Evolutionary conservation across 1,139 yeast species (phyloP), one percentile per base, ranked within the genome.

Genomic region (Torulaspora pretoriensis): DNA sequence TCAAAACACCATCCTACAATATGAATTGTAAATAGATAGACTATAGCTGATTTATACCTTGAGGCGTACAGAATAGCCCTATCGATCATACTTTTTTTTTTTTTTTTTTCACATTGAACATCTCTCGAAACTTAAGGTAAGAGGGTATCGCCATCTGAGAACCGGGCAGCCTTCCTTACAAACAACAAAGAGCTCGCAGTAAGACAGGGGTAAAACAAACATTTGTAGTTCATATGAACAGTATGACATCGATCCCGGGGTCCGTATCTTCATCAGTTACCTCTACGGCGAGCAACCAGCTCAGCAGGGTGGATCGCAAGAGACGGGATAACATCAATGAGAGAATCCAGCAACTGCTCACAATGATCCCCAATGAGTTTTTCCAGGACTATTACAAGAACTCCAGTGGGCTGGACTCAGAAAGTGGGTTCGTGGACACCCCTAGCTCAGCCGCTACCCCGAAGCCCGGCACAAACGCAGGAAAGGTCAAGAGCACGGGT

Each of bases 261-360:
- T 45, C 54, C 4, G 46, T 50, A 22, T 47, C 55, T 7, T 50
- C 49, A 14, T 46, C 49, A 1, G 56, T 50, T 12, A 49, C 46
- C 16, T 51, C 54, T 8, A 41, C 46, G 8, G 44, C 51, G 22
- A 54, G 56, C 30, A 46, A 30, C 19, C 52, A 48, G 26, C 40
- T 50, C 5, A 46, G 51, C 22, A 51, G 49, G 12, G 52, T 50
- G 29, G 61, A 56, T 38, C 52, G 63, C 13, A 80, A 87, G 53
- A 76, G 96, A 49, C 73, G 95, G 48, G 97, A 89, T 63, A 87
- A 85, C 58, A 86, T 90, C 64, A 89, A 89, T 61, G 96, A 88
- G 42, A 81, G 83, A 59, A 90, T 90, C 46, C 94, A 85, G 57
- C 96, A 89, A 56, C 71, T 90, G 35, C 74, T 88, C 40, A 71